phyloP scores from a whole-genome alignment of 768 basidiomycete genomes.

The Hygrophoropsis aurantiaca region DNA sequence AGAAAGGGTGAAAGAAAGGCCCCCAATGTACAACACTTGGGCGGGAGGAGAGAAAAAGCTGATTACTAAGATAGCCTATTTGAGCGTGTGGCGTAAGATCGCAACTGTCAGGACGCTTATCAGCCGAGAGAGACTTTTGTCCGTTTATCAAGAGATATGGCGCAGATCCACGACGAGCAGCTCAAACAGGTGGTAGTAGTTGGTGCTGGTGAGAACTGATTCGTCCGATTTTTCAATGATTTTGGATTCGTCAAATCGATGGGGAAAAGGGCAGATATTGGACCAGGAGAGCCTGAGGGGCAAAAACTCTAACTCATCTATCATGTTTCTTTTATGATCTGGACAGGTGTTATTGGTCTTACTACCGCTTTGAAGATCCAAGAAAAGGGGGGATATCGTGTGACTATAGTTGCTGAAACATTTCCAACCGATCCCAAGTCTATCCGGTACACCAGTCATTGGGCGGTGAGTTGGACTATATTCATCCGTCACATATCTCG shows the following conservation, averaged over 20 bases:
- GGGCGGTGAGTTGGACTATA: conserved; percentile 65
- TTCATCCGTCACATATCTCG: neutral
- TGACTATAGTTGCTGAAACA: conserved; percentile 69
- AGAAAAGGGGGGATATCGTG: conserved; percentile 57
- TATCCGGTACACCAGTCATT: conserved; percentile 77
- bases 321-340: too few relatives aligned
- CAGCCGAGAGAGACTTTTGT: too few relatives aligned
- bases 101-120: too few relatives aligned
- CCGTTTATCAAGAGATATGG: neutral
- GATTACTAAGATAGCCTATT: too few relatives aligned
- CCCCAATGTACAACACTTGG: neutral
- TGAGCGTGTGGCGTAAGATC: too few relatives aligned
- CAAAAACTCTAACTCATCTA: too few relatives aligned
- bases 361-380: conserved; percentile 74
- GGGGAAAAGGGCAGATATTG: too few relatives aligned
- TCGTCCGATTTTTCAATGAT: too few relatives aligned
- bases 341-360: conserved; percentile 71
- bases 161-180: neutral
- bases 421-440: conserved; percentile 72
- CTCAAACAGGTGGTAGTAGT: neutral
- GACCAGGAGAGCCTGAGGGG: too few relatives aligned
- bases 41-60: too few relatives aligned
- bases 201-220: neutral
- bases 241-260: too few relatives aligned
- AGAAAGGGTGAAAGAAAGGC: neutral